Base-by-base conservation (phyloP, 163 green algal genomes). In the Chlamydomonas reinhardtii region DNA sequence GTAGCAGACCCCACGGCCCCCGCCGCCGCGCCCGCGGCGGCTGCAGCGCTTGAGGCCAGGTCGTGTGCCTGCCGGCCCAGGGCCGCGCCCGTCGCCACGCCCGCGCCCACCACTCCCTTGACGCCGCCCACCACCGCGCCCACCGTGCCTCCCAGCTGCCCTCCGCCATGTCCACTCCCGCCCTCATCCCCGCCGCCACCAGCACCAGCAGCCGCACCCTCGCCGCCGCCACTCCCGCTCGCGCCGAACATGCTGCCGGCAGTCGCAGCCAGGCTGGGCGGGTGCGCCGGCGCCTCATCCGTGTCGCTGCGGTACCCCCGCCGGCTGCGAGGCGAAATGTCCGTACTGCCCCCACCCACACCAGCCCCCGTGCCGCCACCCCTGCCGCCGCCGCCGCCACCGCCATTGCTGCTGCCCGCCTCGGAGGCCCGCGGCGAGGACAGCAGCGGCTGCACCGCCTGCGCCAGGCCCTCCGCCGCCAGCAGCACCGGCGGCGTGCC, bases 381-480 rank as follows among this genome's bases (percentile, higher is more conserved):
- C n/a, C n/a, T n/a, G n/a, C n/a, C n/a, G n/a, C 56, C 25, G 17
- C 56, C 56, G 56, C 56, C 56, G 5, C 56, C 17, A 4, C 24
- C 12, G 22, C 62, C 24, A 25, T 14, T 25, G 22, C 0, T 17
- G 27, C 62, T 70, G 62, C 62, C 62, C 27, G 25, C 4, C 31
- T 76, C 77, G 9, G 66, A 84, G 37, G 4, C 66, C n/a, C 31
- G 77, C 3, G 64, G 34, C 15, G 66, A 59, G 0, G 79, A 37
- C 25, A 86, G 80, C 54, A 86, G 80, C 56, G 80, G 80, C 69
- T 86, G 80, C 52, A 86, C 80, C 56, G 80, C 80, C 69, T 79
- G 69, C 27, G 37, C 70, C 70, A 86, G 80, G 16, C 80, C 80
- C 80, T 86, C 80, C 6, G 80, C 70, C 14, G 80, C 80, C 69